Conservation (phyloP, 2,329 filamentous ascomycete genomes). For the Alternaria ventricosa region DNA sequence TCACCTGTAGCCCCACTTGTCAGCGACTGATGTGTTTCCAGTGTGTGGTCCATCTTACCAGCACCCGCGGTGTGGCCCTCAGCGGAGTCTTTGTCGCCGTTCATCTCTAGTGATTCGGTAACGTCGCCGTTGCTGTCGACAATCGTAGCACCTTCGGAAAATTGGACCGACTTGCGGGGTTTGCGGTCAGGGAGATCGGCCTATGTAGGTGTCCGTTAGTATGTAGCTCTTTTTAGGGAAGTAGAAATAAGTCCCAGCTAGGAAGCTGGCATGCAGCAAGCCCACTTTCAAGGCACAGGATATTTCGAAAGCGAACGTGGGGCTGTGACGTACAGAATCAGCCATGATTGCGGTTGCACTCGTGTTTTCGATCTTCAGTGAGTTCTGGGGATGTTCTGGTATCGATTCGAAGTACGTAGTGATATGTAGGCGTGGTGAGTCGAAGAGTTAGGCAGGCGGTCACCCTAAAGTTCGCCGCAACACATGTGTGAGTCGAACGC, state of each 20-base stretch:
- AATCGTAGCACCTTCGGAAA: conserved; percentile 84
- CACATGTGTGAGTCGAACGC: conserved; percentile 26
- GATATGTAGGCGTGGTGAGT: neutral
- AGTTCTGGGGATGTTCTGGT: neutral
- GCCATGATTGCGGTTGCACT: conserved; percentile 59
- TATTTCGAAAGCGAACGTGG: conserved; percentile 33
- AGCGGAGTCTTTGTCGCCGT: conserved; percentile 80
- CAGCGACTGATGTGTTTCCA: conserved; percentile 20
- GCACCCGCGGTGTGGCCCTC: conserved; percentile 67
- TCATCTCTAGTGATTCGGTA: conserved; percentile 72
- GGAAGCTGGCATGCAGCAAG: neutral
- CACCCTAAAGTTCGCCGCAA: conserved; percentile 15
- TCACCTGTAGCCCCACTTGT: conserved; percentile 38
- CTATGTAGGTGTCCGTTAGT: conserved; percentile 44
- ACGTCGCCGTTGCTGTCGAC: conserved; percentile 90
- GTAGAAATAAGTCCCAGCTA: neutral
- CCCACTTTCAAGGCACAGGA: conserved; percentile 1
- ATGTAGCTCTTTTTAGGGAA: neutral
- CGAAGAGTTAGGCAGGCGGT: neutral
- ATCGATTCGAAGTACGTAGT: neutral
- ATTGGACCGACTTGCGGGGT: conserved; percentile 91
- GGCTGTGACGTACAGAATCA: conserved; percentile 50
- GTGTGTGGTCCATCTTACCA: conserved; percentile 26
- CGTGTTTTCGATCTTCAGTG: conserved; percentile 5
- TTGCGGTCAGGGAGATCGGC: conserved; percentile 65